Conservation (phyloP, 345 rosid species). For the Arabis alpina region DNA sequence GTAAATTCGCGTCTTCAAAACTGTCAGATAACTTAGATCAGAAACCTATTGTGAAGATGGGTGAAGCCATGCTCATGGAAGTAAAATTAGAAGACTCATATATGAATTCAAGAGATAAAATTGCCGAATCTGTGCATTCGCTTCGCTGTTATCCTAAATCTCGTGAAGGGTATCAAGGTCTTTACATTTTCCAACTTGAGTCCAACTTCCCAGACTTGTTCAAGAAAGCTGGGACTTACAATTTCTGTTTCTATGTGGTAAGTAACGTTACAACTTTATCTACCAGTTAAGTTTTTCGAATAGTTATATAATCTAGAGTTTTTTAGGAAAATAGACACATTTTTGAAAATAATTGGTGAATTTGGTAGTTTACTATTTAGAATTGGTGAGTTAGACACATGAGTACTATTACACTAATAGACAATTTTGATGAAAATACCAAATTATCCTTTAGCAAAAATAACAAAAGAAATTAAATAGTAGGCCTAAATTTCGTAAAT, state of each 20-base stretch:
- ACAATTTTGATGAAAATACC: no score
- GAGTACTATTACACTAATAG: no score
- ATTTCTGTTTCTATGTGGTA: constrained; percentile 58
- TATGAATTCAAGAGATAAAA: constrained; percentile 27
- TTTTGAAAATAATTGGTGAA: no score
- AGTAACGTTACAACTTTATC: constrained; percentile 31
- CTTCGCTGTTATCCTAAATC: constrained; percentile 46
- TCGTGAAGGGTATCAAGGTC: constrained; percentile 52
- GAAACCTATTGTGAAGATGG: constrained; percentile 53
- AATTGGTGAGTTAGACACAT: no score
- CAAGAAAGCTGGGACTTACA: constrained; percentile 55
- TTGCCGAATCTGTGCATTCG: constrained; percentile 36
- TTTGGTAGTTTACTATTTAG: no score
- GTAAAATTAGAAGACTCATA: constrained; percentile 39
- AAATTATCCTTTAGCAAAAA: no score
- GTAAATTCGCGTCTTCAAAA: constrained; percentile 45
- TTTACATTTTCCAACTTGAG: constrained; percentile 59
- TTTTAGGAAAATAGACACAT: no score
- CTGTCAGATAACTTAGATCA: constrained; percentile 54
- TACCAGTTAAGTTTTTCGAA: not conserved
- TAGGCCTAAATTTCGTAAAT: no score
- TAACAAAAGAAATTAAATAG: no score
- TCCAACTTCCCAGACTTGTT: constrained; percentile 47
- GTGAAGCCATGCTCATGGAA: constrained; percentile 55
- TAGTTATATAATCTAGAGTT: no score